These are phyloP conservation scores for Penicillium hordei DNA, from an alignment of 2,329 filamentous ascomycete genomes.

Conservation along the genomic window DNA sequence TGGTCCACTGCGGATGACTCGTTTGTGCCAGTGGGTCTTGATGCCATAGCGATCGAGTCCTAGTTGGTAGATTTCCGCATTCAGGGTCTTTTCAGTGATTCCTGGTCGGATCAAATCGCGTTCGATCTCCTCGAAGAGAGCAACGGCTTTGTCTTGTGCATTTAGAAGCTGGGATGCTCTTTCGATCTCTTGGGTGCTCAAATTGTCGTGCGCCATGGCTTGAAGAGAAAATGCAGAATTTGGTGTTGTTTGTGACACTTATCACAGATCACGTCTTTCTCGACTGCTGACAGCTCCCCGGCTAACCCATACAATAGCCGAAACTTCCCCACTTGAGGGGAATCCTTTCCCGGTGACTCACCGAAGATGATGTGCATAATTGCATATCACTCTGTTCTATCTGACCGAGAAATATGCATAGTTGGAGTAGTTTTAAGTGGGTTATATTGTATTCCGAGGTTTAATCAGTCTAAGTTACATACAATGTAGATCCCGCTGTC, in stretches of 20 bases:
- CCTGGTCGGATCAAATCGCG: constrained; percentile 49
- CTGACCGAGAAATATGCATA: not conserved
- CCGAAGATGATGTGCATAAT: not conserved
- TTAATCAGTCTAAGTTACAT: not conserved
- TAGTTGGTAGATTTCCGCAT: constrained; percentile 50
- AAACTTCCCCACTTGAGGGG: constrained; percentile 1
- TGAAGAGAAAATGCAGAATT: not conserved
- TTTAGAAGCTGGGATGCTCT: constrained; percentile 44
- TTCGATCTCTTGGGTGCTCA: constrained; percentile 16
- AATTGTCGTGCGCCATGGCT: not conserved
- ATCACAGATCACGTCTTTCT: not conserved
- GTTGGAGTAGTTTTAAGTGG: not conserved
- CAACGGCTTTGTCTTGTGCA: constrained; percentile 49
- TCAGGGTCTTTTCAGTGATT: constrained; percentile 50
- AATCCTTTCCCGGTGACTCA: not conserved
- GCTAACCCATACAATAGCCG: not conserved
- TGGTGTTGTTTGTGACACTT: not conserved
- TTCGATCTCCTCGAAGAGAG: constrained; percentile 52
- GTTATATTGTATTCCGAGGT: not conserved
- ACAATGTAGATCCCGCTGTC: not conserved
- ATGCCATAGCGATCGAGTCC: constrained; percentile 47
- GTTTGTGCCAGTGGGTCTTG: constrained; percentile 55
- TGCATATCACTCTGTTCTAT: not conserved
- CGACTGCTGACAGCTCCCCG: not conserved
- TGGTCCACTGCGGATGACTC: constrained; percentile 51